A percentile compares a stretch with the other conserved stretches of the same genome.
Evolutionary conservation across 2,329 filamentous ascomycete genomes (phyloP).

Genomic region (Trichophyton benhamiae): DNA sequence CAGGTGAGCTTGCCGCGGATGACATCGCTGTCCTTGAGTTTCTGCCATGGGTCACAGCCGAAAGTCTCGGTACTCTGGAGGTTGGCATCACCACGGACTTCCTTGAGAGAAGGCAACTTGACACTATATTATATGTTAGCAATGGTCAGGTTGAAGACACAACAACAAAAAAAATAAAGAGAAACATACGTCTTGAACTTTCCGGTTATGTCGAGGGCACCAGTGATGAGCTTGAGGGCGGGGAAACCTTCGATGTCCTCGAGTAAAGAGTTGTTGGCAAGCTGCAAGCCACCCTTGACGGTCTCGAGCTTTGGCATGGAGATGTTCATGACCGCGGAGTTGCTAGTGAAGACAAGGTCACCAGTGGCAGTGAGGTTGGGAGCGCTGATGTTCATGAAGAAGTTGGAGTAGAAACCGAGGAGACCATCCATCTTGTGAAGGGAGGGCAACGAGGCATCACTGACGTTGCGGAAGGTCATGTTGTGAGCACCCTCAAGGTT

Average conservation of each 20-base stretch:
- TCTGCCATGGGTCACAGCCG: conserved; percentile 39
- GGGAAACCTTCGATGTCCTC: conserved; percentile 54
- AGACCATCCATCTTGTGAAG: conserved; percentile 63
- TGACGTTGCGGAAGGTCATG: conserved; percentile 72
- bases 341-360: conserved; percentile 46
- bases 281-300: conserved; percentile 66
- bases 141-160: neutral
- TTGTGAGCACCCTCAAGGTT: conserved; percentile 68
- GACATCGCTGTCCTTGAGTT: conserved; percentile 29
- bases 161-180: too few species aligned
- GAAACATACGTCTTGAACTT: conserved; percentile 60
- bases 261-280: conserved; percentile 82
- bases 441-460: conserved; percentile 58
- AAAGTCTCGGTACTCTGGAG: conserved; percentile 55
- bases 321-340: conserved; percentile 55
- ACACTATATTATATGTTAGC: conserved; percentile 42
- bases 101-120: conserved; percentile 51
- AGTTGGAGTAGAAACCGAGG: conserved; percentile 72
- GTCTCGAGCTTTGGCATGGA: conserved; percentile 55
- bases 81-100: conserved; percentile 61
- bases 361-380: conserved; percentile 38
- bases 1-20: conserved; percentile 40
- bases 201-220: conserved; percentile 75
- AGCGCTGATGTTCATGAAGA: conserved; percentile 33
- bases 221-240: conserved; percentile 55